Percentiles rank a stretch among this genome's conserved stretches.
Conservation (phyloP, 139 green algal species). For the Tetradesmus lagerheimii region DNA sequence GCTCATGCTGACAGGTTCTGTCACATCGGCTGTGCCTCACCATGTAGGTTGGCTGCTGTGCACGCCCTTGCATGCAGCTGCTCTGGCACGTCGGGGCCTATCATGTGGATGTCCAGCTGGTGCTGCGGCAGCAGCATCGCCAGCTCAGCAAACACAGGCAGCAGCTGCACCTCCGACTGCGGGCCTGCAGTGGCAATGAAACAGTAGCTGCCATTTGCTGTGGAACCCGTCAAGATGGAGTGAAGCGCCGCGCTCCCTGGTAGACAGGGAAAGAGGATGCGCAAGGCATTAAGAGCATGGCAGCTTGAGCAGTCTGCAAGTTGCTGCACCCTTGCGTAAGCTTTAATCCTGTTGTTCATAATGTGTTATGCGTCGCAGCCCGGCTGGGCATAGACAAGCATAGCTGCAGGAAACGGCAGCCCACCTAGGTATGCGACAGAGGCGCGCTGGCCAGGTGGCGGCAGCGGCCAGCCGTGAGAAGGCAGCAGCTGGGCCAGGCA, state of each 20-base stretch:
- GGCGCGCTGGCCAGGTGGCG: background rate
- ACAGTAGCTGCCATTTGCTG: background rate
- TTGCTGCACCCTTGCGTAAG: too few relatives aligned
- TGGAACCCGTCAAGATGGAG: too few relatives aligned
- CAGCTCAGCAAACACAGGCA: conserved; percentile 29
- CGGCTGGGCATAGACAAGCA: too few relatives aligned
- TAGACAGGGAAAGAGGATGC: too few relatives aligned
- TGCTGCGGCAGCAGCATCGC: conserved; percentile 17
- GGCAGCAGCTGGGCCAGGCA: conserved; percentile 29
- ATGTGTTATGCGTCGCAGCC: too few relatives aligned
- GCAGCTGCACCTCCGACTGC: conserved; percentile 13
- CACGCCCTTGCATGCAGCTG: conserved; percentile 13
- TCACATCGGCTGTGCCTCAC: background rate
- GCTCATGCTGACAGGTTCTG: too few relatives aligned
- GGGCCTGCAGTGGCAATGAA: conserved; percentile 2
- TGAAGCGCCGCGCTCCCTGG: too few relatives aligned
- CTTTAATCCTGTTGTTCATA: too few relatives aligned
- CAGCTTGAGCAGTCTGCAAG: too few relatives aligned
- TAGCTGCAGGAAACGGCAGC: too few relatives aligned
- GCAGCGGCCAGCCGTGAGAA: background rate
- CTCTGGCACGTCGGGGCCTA: conserved; percentile 38
- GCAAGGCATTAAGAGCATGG: too few relatives aligned
- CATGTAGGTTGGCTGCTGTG: background rate
- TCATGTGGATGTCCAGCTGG: conserved; percentile 22
- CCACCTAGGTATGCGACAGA: conserved; percentile 15